Evolutionary conservation across 1,284 basidiomycete genomes (phyloP).

Genomic region (Afroboletus lepidellus): DNA sequence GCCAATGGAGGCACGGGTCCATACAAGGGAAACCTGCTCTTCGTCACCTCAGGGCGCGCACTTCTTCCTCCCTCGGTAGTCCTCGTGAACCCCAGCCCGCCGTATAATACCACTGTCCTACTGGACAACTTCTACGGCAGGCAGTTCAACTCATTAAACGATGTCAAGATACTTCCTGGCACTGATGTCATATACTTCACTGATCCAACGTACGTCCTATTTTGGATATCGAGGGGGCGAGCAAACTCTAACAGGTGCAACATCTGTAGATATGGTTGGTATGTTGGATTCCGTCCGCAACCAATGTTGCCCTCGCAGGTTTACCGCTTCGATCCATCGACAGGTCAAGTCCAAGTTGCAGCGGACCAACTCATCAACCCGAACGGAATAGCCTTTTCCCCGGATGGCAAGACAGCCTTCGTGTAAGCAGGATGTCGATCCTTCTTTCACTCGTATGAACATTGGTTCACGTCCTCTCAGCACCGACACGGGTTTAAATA

Average conservation of each 20-base stretch:
- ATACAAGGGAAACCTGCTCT: not conserved
- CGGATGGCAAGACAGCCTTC: slow-evolving; percentile 67
- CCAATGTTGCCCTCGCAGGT: slow-evolving; percentile 71
- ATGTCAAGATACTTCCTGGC: slow-evolving; percentile 60
- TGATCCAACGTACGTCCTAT: slow-evolving; percentile 50
- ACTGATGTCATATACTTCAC: slow-evolving; percentile 62
- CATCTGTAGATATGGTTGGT: slow-evolving; percentile 61
- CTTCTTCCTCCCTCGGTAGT: not conserved
- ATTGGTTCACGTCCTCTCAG: slow-evolving; percentile 33
- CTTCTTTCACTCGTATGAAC: slow-evolving; percentile 1
- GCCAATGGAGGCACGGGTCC: not conserved
- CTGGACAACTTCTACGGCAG: not conserved
- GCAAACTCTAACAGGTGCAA: not conserved
- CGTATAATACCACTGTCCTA: not conserved
- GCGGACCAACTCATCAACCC: slow-evolving; percentile 64
- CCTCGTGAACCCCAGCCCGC: not conserved
- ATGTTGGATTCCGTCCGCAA: slow-evolving; percentile 61
- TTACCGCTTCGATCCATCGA: slow-evolving; percentile 67
- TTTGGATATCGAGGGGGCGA: not conserved
- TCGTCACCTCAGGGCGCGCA: not conserved
- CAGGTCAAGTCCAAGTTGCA: slow-evolving; percentile 64
- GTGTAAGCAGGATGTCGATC: slow-evolving; percentile 45
- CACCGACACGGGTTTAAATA: slow-evolving; percentile 50
- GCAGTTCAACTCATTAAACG: slow-evolving; percentile 45
- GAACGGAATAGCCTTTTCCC: slow-evolving; percentile 70